Evolutionary conservation across 306 rosid species (phyloP).

Genomic region (Sicyos edulis): DNA sequence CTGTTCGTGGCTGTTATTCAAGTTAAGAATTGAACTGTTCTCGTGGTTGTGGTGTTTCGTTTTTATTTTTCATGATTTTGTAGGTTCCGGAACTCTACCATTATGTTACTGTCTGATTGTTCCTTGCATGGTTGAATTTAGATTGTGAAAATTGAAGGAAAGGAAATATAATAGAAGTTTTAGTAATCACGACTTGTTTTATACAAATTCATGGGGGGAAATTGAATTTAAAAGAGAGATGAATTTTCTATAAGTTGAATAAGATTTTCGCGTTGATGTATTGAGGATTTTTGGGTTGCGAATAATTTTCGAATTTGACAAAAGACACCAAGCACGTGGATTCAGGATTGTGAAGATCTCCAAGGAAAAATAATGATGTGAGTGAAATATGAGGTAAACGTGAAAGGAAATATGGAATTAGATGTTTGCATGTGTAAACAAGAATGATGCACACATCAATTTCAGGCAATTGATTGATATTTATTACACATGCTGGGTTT

Average conservation of each 20-base stretch:
- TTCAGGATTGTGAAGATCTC: background rate
- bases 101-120: background rate
- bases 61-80: background rate
- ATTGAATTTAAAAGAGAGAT: background rate
- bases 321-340: background rate
- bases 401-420: background rate
- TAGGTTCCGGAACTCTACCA: background rate
- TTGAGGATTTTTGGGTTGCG: background rate
- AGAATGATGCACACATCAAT: background rate
- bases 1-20: background rate
- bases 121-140: background rate
- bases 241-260: constrained; percentile 6
- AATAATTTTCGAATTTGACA: background rate
- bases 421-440: background rate
- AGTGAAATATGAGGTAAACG: background rate
- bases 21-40: background rate
- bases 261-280: background rate
- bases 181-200: background rate
- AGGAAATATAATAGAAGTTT: background rate
- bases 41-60: background rate
- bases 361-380: background rate
- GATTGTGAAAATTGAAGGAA: background rate
- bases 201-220: background rate
- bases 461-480: constrained; percentile 4
- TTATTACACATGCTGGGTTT: constrained; percentile 5